Evolutionary conservation across 2,329 filamentous ascomycete species (phyloP).

Genomic region (Mariannaea elegans): DNA sequence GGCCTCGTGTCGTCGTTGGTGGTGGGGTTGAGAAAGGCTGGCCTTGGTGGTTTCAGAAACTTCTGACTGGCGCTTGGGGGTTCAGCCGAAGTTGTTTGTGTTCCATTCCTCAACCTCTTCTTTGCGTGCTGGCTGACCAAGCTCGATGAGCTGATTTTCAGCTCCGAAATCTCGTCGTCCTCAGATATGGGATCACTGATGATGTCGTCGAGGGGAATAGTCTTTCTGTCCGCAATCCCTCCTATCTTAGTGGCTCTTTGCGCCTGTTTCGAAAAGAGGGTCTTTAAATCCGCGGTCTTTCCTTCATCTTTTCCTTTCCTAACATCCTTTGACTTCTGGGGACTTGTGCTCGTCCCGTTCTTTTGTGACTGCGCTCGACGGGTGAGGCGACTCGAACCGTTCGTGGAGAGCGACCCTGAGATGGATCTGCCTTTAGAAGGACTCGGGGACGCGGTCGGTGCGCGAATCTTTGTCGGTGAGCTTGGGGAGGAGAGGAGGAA

Average conservation of each 20-base stretch:
- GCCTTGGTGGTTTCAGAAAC: slow-evolving; percentile 58
- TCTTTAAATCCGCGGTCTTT: slow-evolving; percentile 64
- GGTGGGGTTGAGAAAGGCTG: slow-evolving; percentile 33
- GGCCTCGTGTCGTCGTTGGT: slow-evolving; percentile 70
- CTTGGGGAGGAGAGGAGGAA: slow-evolving; percentile 64
- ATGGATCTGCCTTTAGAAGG: slow-evolving; percentile 47
- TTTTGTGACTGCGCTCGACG: slow-evolving; percentile 41
- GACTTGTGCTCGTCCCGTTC: slow-evolving; percentile 44
- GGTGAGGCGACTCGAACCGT: slow-evolving; percentile 31
- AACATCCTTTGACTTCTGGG: slow-evolving; percentile 51
- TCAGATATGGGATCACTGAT: slow-evolving; percentile 68
- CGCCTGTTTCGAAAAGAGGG: slow-evolving; percentile 69
- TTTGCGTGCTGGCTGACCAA: slow-evolving; percentile 64
- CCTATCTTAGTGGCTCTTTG: slow-evolving; percentile 54
- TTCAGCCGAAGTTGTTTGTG: slow-evolving; percentile 34
- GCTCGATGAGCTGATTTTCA: slow-evolving; percentile 60
- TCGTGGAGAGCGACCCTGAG: slow-evolving; percentile 32
- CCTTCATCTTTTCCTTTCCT: slow-evolving; percentile 59
- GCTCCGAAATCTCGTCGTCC: slow-evolving; percentile 63
- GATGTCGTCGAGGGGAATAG: slow-evolving; percentile 56
- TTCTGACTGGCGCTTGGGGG: slow-evolving; percentile 55
- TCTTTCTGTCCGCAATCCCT: slow-evolving; percentile 41
- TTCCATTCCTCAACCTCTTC: slow-evolving; percentile 58
- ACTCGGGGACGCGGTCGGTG: slow-evolving; percentile 51
- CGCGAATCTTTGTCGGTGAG: slow-evolving; percentile 45